Conservation (phyloP, 441 rosid species). For the Theobroma grandiflorum region DNA sequence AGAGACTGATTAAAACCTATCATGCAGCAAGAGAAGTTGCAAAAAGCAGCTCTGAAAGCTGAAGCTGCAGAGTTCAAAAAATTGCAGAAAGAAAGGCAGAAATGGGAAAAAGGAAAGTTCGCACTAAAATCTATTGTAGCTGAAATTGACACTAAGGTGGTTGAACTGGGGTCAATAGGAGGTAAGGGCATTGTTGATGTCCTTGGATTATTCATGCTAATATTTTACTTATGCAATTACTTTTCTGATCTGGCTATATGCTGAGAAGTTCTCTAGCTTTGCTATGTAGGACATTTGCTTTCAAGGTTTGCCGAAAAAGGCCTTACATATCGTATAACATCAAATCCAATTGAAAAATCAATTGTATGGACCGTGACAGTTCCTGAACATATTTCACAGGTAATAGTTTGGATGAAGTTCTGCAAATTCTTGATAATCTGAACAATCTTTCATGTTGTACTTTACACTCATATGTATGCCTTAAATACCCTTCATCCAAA, state of each 20-base stretch:
- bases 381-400: slow-evolving; percentile 83
- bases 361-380: slow-evolving; percentile 83
- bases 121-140: slow-evolving; percentile 88
- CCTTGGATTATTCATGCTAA: slow-evolving; percentile 27
- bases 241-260: slow-evolving; percentile 16
- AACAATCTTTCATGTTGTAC: slow-evolving; percentile 4
- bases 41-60: slow-evolving; percentile 82
- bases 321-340: slow-evolving; percentile 63
- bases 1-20: slow-evolving; percentile 35
- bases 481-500: not conserved
- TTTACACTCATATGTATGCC: slow-evolving; percentile 18
- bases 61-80: slow-evolving; percentile 82
- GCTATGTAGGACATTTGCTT: slow-evolving; percentile 80
- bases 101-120: slow-evolving; percentile 95
- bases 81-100: slow-evolving; percentile 78
- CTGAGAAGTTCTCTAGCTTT: slow-evolving; percentile 41
- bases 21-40: slow-evolving; percentile 84
- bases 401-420: slow-evolving; percentile 37
- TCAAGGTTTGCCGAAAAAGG: slow-evolving; percentile 91
- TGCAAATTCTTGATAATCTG: not conserved
- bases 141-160: slow-evolving; percentile 78
- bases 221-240: slow-evolving; percentile 16
- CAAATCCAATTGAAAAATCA: slow-evolving; percentile 90
- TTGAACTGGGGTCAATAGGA: slow-evolving; percentile 84
- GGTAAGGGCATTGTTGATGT: slow-evolving; percentile 49